phyloP scores from a whole-genome alignment of 192 early-diverging fungal genomes.

The Globomyces pollinis-pini region DNA sequence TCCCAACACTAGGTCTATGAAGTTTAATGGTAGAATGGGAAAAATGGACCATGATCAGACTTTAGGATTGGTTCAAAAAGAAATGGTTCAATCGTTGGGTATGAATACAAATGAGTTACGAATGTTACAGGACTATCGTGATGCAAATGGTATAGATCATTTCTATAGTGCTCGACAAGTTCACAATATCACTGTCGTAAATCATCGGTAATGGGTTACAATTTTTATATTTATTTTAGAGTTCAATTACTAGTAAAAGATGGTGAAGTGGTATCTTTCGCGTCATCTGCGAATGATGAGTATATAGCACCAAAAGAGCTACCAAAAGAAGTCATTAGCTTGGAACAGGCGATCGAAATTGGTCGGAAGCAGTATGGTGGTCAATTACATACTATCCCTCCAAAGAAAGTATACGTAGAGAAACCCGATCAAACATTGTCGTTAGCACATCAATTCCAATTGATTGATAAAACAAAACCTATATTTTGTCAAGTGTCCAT shows the following conservation, averaged over 20 bases:
- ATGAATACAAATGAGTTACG: not conserved
- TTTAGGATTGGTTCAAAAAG: too few species aligned
- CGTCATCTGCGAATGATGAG: not conserved
- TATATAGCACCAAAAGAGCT: not conserved
- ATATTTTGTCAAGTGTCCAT: conserved; percentile 8
- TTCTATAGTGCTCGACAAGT: not conserved
- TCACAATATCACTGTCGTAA: not conserved
- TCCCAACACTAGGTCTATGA: too few species aligned
- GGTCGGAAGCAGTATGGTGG: not conserved
- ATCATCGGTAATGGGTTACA: conserved; percentile 9
- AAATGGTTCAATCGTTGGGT: not conserved
- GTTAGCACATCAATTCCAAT: conserved; percentile 9
- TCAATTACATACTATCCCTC: not conserved
- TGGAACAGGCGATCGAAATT: conserved; percentile 9
- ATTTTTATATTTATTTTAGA: too few species aligned
- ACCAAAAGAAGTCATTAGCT: not conserved
- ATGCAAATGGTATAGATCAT: not conserved
- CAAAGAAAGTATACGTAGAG: conserved; percentile 3
- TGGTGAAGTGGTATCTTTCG: conserved; percentile 1
- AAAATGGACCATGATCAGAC: too few species aligned
- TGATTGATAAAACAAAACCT: not conserved
- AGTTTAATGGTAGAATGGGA: too few species aligned
- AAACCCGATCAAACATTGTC: not conserved
- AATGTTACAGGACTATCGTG: not conserved
- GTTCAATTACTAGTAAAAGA: conserved; percentile 9